Conservation (phyloP, 176 grass and related monocot species). For the Oryza glumipatula region DNA sequence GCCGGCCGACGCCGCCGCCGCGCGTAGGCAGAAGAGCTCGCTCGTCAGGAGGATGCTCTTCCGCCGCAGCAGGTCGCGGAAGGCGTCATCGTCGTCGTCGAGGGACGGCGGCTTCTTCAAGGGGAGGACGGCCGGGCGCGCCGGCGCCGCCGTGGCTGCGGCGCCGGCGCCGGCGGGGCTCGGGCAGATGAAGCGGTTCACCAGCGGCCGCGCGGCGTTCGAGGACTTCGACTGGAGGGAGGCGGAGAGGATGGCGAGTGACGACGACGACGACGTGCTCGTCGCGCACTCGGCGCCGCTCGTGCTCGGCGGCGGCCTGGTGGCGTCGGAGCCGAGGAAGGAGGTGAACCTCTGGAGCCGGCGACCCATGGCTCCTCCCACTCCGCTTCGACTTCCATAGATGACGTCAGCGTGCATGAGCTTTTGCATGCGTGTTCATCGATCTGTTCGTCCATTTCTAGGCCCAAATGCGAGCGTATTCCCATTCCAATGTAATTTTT, state of each 20-base stretch:
- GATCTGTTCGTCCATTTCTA: background rate
- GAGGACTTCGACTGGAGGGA: conserved; percentile 82
- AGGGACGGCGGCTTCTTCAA: background rate
- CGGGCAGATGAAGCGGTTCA: conserved; percentile 86
- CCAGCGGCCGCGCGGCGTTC: conserved; percentile 66
- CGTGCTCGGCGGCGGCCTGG: conserved; percentile 57
- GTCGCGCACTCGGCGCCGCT: conserved; percentile 84
- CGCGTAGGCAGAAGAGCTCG: background rate
- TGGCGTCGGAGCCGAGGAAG: conserved; percentile 71
- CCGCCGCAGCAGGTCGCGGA: conserved; percentile 49
- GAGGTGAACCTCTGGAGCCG: conserved; percentile 96
- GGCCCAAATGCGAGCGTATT: background rate
- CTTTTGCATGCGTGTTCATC: background rate
- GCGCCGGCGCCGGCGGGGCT: conserved; percentile 26
- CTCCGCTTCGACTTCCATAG: conserved; percentile 53
- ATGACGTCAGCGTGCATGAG: background rate
- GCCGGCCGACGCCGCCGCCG: background rate
- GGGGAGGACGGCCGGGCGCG: background rate
- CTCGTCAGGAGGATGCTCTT: conserved; percentile 56
- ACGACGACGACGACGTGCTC: conserved; percentile 30
- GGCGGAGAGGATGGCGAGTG: conserved; percentile 14
- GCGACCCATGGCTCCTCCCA: conserved; percentile 58
- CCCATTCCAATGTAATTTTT: background rate
- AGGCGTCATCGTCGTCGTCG: background rate
- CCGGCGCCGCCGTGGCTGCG: background rate